Base-by-base conservation (phyloP, 2,329 filamentous ascomycete species). In the Penicillium sp. region DNA sequence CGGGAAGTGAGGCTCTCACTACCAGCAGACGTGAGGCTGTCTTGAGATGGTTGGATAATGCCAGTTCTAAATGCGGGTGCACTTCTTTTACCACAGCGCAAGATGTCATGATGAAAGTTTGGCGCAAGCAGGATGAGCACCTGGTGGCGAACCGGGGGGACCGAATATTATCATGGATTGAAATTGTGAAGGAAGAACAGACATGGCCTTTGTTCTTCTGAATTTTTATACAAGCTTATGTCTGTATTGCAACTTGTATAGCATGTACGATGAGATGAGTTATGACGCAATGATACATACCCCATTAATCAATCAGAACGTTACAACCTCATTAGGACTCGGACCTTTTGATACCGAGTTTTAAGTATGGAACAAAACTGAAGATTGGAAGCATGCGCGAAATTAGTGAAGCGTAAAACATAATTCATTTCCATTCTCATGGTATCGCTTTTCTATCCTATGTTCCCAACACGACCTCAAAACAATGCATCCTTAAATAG, bases 1-100 rank as follows among this genome's bases (percentile, higher is more conserved):
- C 75, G 6, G 75, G 72, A n/a, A 76, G 73, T 31, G 75, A 78
- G 54, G 75, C 75, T 1, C 62, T 69, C 10, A 65, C 67, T 0
- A 13, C 54, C 0, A 9, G 58, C 4, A 58, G 66, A 21, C 58
- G 69, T 19, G 60, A 68, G 26, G 62, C 61, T 1, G 61, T 73
- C 1, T 44, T 63, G 27, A 39, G 16, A 2, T 66, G 66, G 61
- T 23, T 74, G 2, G 66, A 73, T n/a, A 63, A 57, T 26, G 69
- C 63, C 6, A 66, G 64, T 14, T 57, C 62, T 2, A 57, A 56
- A 3, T 67, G 63, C 14, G 66, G 68, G 1, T 69, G 69, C 50
- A 58, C 64, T 5, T 57, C 63, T 3, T 70, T 68, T 46, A 43
- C 47, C 1, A 64, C 64, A 1, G 67, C 71, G 2, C 64, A 62